These are phyloP conservation scores for Boletus rex-veris DNA, from an alignment of 768 basidiomycete genomes.

Conservation along the genomic window DNA sequence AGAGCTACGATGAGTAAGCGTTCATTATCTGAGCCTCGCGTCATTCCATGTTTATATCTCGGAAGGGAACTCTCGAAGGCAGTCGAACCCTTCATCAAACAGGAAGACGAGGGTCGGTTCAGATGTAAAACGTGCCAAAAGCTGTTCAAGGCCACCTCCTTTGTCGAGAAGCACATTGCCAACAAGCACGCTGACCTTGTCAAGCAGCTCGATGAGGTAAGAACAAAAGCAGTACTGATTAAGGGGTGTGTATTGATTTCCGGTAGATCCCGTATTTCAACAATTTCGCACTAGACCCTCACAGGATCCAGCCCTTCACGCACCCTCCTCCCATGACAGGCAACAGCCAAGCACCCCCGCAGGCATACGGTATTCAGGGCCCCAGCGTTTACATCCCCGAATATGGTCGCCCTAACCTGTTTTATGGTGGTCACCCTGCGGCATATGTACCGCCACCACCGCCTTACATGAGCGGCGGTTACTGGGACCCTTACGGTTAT, in stretches of 20 bases:
- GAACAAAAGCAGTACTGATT: slow-evolving; percentile 17
- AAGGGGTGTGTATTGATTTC: slow-evolving; percentile 16
- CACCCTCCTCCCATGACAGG: slow-evolving; percentile 70
- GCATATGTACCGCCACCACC: slow-evolving; percentile 35
- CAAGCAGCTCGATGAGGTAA: slow-evolving; percentile 80
- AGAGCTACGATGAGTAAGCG: slow-evolving; percentile 83
- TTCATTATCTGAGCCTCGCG: slow-evolving; percentile 15
- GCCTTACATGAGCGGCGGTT: slow-evolving; percentile 38
- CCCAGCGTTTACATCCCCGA: slow-evolving; percentile 49
- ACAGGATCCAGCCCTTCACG: slow-evolving; percentile 81
- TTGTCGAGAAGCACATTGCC: slow-evolving; percentile 95
- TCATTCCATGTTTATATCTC: slow-evolving; percentile 13
- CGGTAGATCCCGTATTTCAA: slow-evolving; percentile 84
- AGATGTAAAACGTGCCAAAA: slow-evolving; percentile 96
- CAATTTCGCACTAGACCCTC: slow-evolving; percentile 94
- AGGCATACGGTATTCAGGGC: slow-evolving; percentile 79
- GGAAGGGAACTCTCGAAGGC: slow-evolving; percentile 76
- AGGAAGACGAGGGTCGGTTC: slow-evolving; percentile 96
- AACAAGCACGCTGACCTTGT: slow-evolving; percentile 91
- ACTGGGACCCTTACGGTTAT: slow-evolving; percentile 47
- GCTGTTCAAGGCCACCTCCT: slow-evolving; percentile 94
- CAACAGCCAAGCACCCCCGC: slow-evolving; percentile 75
- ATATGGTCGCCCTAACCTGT: slow-evolving; percentile 38
- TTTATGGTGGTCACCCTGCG: slow-evolving; percentile 38
- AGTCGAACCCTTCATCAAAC: slow-evolving; percentile 79